Conservation (phyloP, 176 grass and related monocot species). For the Aegilops tauschii region DNA sequence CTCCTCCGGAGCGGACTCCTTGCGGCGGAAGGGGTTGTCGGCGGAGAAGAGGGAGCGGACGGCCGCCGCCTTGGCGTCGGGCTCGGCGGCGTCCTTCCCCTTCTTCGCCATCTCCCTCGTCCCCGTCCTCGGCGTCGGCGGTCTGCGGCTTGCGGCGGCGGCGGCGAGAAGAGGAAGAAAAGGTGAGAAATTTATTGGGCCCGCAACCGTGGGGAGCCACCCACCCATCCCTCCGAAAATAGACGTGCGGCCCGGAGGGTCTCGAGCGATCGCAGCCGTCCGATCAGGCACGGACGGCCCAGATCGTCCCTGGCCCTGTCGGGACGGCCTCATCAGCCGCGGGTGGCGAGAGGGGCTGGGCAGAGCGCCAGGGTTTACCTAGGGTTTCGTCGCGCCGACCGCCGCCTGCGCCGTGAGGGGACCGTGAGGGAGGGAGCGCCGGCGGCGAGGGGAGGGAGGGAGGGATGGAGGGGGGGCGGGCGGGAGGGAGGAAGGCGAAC, state of each 20-base stretch:
- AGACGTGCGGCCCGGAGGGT: background rate
- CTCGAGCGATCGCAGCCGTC: background rate
- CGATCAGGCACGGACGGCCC: background rate
- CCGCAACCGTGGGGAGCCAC: background rate
- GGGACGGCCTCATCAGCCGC: background rate
- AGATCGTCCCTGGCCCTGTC: background rate
- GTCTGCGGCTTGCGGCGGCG: constrained; percentile 36
- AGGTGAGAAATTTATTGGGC: background rate
- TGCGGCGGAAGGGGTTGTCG: constrained; percentile 65
- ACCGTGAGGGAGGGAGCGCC: background rate
- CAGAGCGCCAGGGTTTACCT: constrained; percentile 17
- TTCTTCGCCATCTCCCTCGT: constrained; percentile 59
- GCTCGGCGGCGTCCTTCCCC: constrained; percentile 39
- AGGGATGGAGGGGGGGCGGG: constrained; percentile 5
- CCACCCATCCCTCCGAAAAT: constrained; percentile 8
- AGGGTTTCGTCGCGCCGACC: constrained; percentile 27
- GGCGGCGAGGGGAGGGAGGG: constrained; percentile 31
- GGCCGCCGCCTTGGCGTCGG: background rate
- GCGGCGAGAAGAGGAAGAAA: background rate
- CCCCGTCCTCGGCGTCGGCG: constrained; percentile 2
- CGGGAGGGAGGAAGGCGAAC: constrained; percentile 64
- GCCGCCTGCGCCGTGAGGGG: background rate
- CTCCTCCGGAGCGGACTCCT: constrained; percentile 24
- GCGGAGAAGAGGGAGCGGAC: constrained; percentile 58
- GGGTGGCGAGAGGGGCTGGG: background rate